Percentiles rank a stretch among this genome's conserved stretches.
These are phyloP conservation scores for Tetrastigma voinierianum DNA, from an alignment of 164 flowering plant genomes.

Conservation along the genomic window DNA sequence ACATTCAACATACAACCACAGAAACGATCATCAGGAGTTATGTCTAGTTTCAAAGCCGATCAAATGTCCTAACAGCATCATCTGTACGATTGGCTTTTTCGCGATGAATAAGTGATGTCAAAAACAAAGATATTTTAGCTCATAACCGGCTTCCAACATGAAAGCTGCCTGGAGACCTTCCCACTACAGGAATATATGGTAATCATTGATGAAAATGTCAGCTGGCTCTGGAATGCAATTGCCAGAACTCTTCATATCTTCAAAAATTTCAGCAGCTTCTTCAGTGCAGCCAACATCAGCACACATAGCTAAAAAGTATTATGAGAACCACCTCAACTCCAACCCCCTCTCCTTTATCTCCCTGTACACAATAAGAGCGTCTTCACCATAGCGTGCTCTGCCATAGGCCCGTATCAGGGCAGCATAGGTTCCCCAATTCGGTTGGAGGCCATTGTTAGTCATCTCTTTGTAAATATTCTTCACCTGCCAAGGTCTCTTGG, in stretches of 20 bases:
- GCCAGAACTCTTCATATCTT: constrained; percentile 70
- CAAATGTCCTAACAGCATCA: constrained; percentile 74
- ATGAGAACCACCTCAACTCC: constrained; percentile 50
- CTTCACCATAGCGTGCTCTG: constrained; percentile 72
- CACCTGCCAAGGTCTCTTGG: constrained; percentile 87
- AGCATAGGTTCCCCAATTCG: constrained; percentile 70
- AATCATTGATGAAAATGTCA: constrained; percentile 83
- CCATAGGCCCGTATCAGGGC: constrained; percentile 65
- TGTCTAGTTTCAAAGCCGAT: constrained; percentile 50
- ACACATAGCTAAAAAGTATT: constrained; percentile 81
- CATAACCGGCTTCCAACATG: constrained; percentile 68
- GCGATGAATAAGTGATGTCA: constrained; percentile 85
- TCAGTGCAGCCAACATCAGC: constrained; percentile 75
- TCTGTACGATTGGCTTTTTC: constrained; percentile 76
- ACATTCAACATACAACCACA: constrained; percentile 84
- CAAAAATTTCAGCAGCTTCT: constrained; percentile 68
- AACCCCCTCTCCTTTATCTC: constrained; percentile 83
- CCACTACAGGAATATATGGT: constrained; percentile 79
- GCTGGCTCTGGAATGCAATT: constrained; percentile 70
- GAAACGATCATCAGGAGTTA: constrained; percentile 75
- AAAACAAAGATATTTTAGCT: constrained; percentile 69
- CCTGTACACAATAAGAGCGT: constrained; percentile 66
- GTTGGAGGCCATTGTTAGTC: constrained; percentile 46
- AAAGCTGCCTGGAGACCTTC: constrained; percentile 71
- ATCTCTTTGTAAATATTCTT: constrained; percentile 65